Evolutionary conservation across 495 filamentous ascomycete species (phyloP), one percentile per base, ranked within the genome.

Genomic region (Diplogelasinospora grovesii): DNA sequence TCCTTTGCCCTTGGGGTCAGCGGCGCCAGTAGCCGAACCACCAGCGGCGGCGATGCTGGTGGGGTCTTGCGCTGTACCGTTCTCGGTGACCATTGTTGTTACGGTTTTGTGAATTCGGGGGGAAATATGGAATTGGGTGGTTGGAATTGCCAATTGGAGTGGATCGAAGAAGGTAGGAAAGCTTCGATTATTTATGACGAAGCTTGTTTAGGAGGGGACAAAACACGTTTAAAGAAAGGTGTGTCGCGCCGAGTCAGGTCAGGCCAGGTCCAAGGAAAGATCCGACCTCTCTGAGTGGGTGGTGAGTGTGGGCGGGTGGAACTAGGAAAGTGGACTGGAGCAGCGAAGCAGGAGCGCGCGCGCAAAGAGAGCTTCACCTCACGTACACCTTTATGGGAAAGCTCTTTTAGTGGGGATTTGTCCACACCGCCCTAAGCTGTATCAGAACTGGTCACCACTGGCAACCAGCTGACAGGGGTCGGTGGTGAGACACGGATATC

Each of bases 1-100:
- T 52, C 73, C 69, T 56, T 72, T 70, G 45, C 63, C 58, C 46
- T 71, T 68, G 44, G 41, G 30, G 29, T 64, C 58, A 43, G 54
- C 49, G 15, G 50, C 50, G 43, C 39, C 49, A 40, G 48, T 54
- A 25, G 46, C n/a, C n/a, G n/a, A n/a, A n/a, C n/a, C n/a, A n/a
- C n/a, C n/a, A n/a, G n/a, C n/a, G n/a, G n/a, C n/a, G n/a, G n/a
- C n/a, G n/a, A n/a, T n/a, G n/a, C n/a, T n/a, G n/a, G n/a, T n/a
- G 46, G 41, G 41, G 36, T 49, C 41, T 37, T 49, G 47, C 34
- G 36, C 36, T 19, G 59, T 43, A 45, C 59, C 58, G 61, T 64
- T 67, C 37, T 63, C 45, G 29, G 61, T 48, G 40, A 58, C 36
- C 64, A 73, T 70, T 26, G 20, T 56, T 47, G 46, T 41, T n/a